Base-by-base conservation (phyloP, 1,284 basidiomycete species). In the Cutaneotrichosporon cutaneum region DNA sequence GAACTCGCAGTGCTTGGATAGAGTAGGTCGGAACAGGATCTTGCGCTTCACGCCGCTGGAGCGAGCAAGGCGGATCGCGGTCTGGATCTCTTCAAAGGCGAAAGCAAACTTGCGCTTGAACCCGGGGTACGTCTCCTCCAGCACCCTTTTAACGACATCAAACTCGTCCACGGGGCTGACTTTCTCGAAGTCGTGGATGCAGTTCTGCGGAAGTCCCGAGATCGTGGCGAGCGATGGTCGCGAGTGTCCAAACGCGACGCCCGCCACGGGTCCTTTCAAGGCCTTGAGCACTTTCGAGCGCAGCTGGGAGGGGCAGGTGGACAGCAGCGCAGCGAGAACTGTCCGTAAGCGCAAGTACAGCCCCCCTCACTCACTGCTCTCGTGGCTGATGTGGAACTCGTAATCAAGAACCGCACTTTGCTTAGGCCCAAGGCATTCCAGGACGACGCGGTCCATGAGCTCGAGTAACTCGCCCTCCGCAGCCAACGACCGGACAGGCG, bases 1-100 rank as follows among this genome's bases (percentile, higher is more conserved):
- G 64, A 82, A 80, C 66, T 78, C 75, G 18, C 73, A 67, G 57
- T 75, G 70, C 24, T 68, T 61, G 2, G 73, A 69, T 54, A 80
- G 56, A 0, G 75, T 76, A 0, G 84, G 84, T 16, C 81, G 74
- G 64, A 85, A 77, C 11, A 81, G 64, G 54, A 85, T 78, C 27
- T 72, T 74, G 26, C 80, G 72, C 32, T 75, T 73, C 5, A 84
- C 77, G 11, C 83, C 83, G 51, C 83, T 77, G 26, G 78, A 72
- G 18, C 72, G 64, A 18, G 82, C 77, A 0, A 82, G 76, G 2
- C 67, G 68, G 59, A 82, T 72, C 18, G 84, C 77, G 9, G 73
- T 70, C 3, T 69, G 63, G 24, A 83, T 73, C 59, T 82, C 79
- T 7, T 78, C 76, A 5, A 83, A 64, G 0, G 82, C 81, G 22